These are phyloP conservation scores for Xanthoparmelia taractica DNA, from an alignment of 495 filamentous ascomycete genomes.

Conservation along the genomic window DNA sequence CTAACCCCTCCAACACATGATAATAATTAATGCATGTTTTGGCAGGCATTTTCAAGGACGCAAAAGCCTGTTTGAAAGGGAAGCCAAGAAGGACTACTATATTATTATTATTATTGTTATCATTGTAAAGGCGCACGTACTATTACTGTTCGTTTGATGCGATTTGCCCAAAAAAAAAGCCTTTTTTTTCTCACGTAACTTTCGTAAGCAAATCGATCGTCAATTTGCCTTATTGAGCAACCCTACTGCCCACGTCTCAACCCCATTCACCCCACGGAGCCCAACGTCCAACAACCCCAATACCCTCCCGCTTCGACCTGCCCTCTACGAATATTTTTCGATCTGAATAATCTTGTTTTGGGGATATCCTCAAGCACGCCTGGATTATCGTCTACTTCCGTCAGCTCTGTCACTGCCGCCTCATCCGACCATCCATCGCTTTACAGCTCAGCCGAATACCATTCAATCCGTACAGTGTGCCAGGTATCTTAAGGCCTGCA, in stretches of 20 bases:
- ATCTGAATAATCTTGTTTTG: neutral
- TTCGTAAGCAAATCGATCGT: slow-evolving; percentile 1
- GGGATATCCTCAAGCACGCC: too few species aligned
- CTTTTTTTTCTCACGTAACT: neutral
- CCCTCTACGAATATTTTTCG: neutral
- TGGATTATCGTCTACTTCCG: too few species aligned
- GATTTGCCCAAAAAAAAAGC: neutral
- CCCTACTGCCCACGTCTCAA: neutral
- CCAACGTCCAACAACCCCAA: neutral
- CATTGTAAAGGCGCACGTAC: neutral
- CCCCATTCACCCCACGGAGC: slow-evolving; percentile 5
- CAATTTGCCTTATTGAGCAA: neutral
- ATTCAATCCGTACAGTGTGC: neutral
- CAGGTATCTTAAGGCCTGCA: neutral
- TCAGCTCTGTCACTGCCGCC: slow-evolving; percentile 8
- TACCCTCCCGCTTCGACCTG: neutral
- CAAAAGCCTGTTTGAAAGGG: neutral
- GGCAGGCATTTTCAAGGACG: neutral
- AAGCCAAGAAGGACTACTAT: neutral
- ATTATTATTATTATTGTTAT: too few species aligned
- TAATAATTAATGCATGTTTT: neutral
- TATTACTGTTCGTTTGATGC: neutral
- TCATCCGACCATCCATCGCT: slow-evolving; percentile 10
- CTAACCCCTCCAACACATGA: neutral
- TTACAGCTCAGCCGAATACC: slow-evolving; percentile 6